Evolutionary conservation across 371 early-diverging fungal genomes (phyloP).

Genomic region (Zychaea mexicana): DNA sequence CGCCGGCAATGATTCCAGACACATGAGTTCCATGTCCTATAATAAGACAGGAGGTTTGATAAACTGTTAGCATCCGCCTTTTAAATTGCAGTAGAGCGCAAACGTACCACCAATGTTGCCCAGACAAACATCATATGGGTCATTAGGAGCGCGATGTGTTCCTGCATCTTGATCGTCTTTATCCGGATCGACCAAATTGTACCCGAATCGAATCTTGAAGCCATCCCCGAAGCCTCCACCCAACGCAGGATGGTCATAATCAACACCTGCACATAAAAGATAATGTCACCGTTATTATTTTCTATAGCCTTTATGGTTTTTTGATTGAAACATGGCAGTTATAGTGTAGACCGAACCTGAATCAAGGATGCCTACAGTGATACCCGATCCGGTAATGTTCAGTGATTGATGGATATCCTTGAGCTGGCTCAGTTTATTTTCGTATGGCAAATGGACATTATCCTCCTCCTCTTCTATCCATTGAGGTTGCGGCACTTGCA

Average conservation of each 20-base stretch:
- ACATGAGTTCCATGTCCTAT: conserved; percentile 61
- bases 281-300: not conserved
- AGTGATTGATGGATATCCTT: conserved; percentile 8
- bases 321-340: not conserved
- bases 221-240: conserved; percentile 64
- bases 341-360: conserved; percentile 14
- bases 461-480: conserved; percentile 13
- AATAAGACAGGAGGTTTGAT: not conserved
- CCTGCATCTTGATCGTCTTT: conserved; percentile 24
- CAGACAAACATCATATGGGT: conserved; percentile 27
- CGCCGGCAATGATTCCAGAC: conserved; percentile 61
- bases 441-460: conserved; percentile 12
- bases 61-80: too few species aligned
- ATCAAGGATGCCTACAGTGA: conserved; percentile 31
- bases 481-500: conserved; percentile 31
- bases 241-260: conserved; percentile 64
- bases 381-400: conserved; percentile 19
- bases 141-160: conserved; percentile 14
- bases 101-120: conserved; percentile 20
- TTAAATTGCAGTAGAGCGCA: not conserved
- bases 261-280: conserved; percentile 36
- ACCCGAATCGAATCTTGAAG: conserved; percentile 45
- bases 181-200: conserved; percentile 26
- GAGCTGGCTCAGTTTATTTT: conserved; percentile 13
- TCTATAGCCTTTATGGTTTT: not conserved